A percentile compares a stretch with the other conserved stretches of the same genome.
phyloP scores from a whole-genome alignment of 2,329 filamentous ascomycete species.

The Beauveria scarabaeidicola region DNA sequence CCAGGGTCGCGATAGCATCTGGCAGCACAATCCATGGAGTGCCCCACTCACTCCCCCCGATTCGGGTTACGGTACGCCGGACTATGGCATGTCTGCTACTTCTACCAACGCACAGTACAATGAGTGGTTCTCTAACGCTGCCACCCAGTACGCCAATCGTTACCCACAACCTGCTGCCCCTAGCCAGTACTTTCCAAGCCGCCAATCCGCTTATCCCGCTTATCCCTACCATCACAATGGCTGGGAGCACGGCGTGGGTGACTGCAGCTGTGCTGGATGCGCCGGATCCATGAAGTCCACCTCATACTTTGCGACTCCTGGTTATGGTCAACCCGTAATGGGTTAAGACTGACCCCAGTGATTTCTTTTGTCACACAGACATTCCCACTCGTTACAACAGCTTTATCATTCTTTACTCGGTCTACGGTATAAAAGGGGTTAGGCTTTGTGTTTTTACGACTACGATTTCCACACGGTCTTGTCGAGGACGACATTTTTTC shows the following conservation, averaged over 20 bases:
- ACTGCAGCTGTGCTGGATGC: slow-evolving; percentile 43
- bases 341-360: slow-evolving; percentile 30
- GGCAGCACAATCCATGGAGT: slow-evolving; percentile 37
- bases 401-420: slow-evolving; percentile 11
- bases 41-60: slow-evolving; percentile 51
- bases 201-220: slow-evolving; percentile 37
- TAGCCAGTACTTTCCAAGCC: slow-evolving; percentile 33
- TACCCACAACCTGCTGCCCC: slow-evolving; percentile 36
- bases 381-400: slow-evolving; percentile 16
- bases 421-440: slow-evolving; percentile 19
- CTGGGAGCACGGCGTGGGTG: slow-evolving; percentile 43
- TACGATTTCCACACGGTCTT: slow-evolving; percentile 24
- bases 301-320: slow-evolving; percentile 40
- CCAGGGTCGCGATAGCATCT: slow-evolving; percentile 36
- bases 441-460: slow-evolving; percentile 22
- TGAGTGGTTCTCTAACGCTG: slow-evolving; percentile 45
- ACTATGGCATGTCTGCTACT: slow-evolving; percentile 47
- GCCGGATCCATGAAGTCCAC: slow-evolving; percentile 36
- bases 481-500: slow-evolving; percentile 22
- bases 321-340: slow-evolving; percentile 47
- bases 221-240: slow-evolving; percentile 31
- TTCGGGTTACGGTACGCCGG: slow-evolving; percentile 53
- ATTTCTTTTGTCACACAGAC: slow-evolving; percentile 14
- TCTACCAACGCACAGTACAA: slow-evolving; percentile 48
- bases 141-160: slow-evolving; percentile 34